These are phyloP conservation scores for Aquilaria yunnanensis DNA, from an alignment of 345 rosid genomes.

Conservation along the genomic window DNA sequence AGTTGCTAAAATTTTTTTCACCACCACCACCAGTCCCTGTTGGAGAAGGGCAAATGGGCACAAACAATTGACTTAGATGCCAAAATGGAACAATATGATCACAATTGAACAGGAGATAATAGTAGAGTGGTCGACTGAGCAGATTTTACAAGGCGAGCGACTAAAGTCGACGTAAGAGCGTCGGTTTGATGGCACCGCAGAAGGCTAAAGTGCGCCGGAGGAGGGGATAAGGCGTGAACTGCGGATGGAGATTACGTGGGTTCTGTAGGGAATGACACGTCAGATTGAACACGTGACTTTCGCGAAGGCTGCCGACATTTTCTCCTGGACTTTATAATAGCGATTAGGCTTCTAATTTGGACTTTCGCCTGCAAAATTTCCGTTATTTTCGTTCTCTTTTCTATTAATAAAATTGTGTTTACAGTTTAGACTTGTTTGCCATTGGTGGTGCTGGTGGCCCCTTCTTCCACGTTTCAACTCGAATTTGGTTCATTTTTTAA, in stretches of 20 bases:
- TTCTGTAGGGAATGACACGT: slow-evolving; percentile 14
- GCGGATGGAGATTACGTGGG: slow-evolving; percentile 13
- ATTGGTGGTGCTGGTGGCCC: no score
- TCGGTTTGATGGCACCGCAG: slow-evolving; percentile 14
- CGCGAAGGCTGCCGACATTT: slow-evolving; percentile 11
- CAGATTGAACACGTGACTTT: background rate
- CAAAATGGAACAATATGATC: no score
- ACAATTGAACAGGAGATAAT: no score
- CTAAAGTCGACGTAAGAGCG: background rate
- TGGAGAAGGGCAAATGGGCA: no score
- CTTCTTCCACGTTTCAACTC: no score
- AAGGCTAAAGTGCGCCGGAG: slow-evolving; percentile 26
- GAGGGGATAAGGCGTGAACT: slow-evolving; percentile 16
- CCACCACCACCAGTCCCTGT: no score
- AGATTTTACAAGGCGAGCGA: no score
- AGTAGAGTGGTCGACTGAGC: no score
- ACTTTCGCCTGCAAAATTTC: slow-evolving; percentile 7
- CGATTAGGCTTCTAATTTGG: background rate
- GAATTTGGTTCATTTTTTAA: no score
- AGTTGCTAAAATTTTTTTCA: no score
- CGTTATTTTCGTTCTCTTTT: slow-evolving; percentile 18
- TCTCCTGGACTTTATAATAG: background rate
- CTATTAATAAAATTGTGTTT: background rate
- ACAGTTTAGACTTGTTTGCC: no score
- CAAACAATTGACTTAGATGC: no score